Evolutionary conservation across 176 grass and related monocot genomes (phyloP), one percentile per base, ranked within the genome.

Genomic region (Oryza australiensis): DNA sequence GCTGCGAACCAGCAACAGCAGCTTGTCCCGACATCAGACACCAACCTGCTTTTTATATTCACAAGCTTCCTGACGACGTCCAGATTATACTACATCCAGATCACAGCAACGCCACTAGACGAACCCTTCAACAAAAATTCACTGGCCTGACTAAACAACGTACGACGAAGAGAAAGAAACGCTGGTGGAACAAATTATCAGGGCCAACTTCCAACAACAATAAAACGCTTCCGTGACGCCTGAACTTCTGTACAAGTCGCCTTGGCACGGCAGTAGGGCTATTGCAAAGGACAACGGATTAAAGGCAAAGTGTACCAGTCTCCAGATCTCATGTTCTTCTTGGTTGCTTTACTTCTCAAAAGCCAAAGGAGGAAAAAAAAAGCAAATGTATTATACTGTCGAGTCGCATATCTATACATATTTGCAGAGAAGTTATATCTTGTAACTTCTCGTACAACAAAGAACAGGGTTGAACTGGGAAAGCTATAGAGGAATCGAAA

Each of bases 361-460:
- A 60, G 55, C 55, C 22, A 24, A 3, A 60, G 9, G 10, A 3
- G 14, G 14, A 13, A 8, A 42, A 5, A 27, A 29, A 34, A 74
- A 16, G 32, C 38, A 79, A 82, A 80, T 79, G 80, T 89, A 79
- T 70, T 93, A 89, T 86, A 83, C 87, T 83, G 78, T 91, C 53
- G 26, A 86, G 84, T 62, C 66, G 23, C 79, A 88, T 83, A 93
- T 81, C 91, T 97, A 89, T 90, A 91, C 94, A 91, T 80, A 89
- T 74, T 84, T 88, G 65, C 62, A 68, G 73, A 80, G 80, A 85
- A 80, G 81, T 64, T 27, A 67, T 84, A 43, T 38, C 70, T 80
- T 83, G 82, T 41, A 88, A 86, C 85, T 80, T 73, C 86, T 87
- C 82, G 76, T 68, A 67, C 73, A 85, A 63, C 73, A 74, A 82